Evolutionary conservation across 176 grass and related monocot species (phyloP), one percentile per base, ranked within the genome.

Genomic region (Triticum turgidum): DNA sequence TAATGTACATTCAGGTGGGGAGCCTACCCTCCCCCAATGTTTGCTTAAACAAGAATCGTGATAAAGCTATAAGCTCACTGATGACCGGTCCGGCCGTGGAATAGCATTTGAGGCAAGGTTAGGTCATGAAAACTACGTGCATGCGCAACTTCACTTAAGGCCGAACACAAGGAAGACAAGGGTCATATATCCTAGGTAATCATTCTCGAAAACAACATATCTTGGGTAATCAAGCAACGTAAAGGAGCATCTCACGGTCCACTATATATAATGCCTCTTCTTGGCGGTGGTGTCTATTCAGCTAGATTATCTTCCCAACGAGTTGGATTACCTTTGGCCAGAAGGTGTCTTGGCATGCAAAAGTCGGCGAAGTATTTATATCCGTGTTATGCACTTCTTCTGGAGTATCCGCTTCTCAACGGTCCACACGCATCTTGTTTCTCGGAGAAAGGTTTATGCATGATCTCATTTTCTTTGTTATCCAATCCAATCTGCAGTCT

Each of bases 61-160:
- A 54, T 77, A 34, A 76, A 59, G 8, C 21, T 66, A 77, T 2
- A 2, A 18, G 45, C 69, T 87, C 45, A 33, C 6, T 17, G 61
- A 37, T 35, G 65, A 34, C 4, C 18, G 34, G 6, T 64, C 18
- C 11, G 41, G 20, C 6, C 6, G 9, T 33, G 14, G 3, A 68
- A 0, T 69, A 74, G 27, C 77, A 74, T 61, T 25, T 5, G 11
- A 33, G 45, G 71, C 68, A 88, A 77, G 11, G 5, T 77, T 82
- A 83, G 86, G 62, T 29, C 5, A 24, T 30, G 79, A 84, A 73
- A 71, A 17, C 39, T 38, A 69, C 33, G 71, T 88, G 71, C 67
- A 56, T 30, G 81, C 18, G 39, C 38, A 63, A 71, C 29, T 54
- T 54, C 51, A 18, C 38, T 54, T 37, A 22, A 88, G 2, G 7